Evolutionary conservation across 2,329 filamentous ascomycete species (phyloP).

Genomic region (Cladosporium colombiae): DNA sequence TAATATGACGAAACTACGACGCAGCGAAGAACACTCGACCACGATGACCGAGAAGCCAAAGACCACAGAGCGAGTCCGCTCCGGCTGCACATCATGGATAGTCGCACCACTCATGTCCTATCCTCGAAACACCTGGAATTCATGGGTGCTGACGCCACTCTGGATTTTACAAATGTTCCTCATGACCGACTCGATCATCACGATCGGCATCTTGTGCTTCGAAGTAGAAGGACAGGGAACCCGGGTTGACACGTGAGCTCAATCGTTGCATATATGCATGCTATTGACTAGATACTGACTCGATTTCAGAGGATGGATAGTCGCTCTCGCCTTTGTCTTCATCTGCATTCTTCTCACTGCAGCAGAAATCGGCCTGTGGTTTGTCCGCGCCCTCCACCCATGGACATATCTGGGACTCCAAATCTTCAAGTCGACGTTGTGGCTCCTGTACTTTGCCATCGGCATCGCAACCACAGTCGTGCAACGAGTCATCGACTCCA

Average conservation of each 20-base stretch:
- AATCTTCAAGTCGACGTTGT: conserved; percentile 26
- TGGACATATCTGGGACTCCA: conserved; percentile 25
- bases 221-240: conserved; percentile 17
- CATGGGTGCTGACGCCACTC: conserved; percentile 4
- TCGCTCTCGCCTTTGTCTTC: conserved; percentile 13
- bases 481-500: conserved; percentile 10
- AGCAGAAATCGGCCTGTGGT: conserved; percentile 27
- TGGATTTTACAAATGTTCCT: conserved; percentile 18
- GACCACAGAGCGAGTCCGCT: neutral
- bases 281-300: neutral
- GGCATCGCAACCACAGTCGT: conserved; percentile 15
- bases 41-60: neutral
- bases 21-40: neutral
- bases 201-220: conserved; percentile 6
- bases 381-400: conserved; percentile 24
- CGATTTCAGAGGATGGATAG: conserved; percentile 11
- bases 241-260: conserved; percentile 2
- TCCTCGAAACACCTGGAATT: conserved; percentile 11
- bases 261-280: neutral
- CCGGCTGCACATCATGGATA: conserved; percentile 14
- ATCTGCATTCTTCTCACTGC: conserved; percentile 20
- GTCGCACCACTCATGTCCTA: conserved; percentile 14
- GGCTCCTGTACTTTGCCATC: conserved; percentile 21
- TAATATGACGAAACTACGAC: neutral
- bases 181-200: conserved; percentile 9